These are phyloP conservation scores for Orychophragmus violaceus DNA, from an alignment of 345 rosid species.

Conservation along the genomic window DNA sequence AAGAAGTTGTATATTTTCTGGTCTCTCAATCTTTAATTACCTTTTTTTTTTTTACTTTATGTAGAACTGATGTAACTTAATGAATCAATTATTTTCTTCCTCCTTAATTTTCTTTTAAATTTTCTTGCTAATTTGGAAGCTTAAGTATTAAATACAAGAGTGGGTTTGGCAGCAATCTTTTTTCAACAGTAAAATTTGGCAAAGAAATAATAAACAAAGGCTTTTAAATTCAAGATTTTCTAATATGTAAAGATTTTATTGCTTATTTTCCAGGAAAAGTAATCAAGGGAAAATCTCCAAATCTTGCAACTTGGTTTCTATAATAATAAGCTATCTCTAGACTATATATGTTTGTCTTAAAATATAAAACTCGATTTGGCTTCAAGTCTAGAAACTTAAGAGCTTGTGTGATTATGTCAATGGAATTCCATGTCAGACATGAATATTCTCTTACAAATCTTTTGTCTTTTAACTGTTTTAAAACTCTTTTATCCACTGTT, in stretches of 20 bases:
- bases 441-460: constrained; percentile 30
- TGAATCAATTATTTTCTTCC: background rate
- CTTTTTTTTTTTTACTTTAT: background rate
- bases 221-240: background rate
- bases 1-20: background rate
- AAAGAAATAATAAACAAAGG: background rate
- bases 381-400: constrained; percentile 21
- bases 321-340: background rate
- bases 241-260: background rate
- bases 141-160: background rate
- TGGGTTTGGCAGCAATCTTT: constrained; percentile 10
- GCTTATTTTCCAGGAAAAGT: constrained; percentile 18
- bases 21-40: background rate
- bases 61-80: background rate
- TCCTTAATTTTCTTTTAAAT: background rate
- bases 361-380: constrained; percentile 5
- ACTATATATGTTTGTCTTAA: background rate
- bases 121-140: background rate
- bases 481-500: constrained; percentile 23
- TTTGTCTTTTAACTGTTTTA: constrained; percentile 27
- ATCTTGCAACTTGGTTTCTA: constrained; percentile 16
- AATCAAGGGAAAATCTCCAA: background rate
- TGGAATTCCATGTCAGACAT: constrained; percentile 31
- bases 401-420: background rate
- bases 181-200: background rate